Conservation (phyloP, 1,139 yeast genomes). For the Ogataea hybrid region DNA sequence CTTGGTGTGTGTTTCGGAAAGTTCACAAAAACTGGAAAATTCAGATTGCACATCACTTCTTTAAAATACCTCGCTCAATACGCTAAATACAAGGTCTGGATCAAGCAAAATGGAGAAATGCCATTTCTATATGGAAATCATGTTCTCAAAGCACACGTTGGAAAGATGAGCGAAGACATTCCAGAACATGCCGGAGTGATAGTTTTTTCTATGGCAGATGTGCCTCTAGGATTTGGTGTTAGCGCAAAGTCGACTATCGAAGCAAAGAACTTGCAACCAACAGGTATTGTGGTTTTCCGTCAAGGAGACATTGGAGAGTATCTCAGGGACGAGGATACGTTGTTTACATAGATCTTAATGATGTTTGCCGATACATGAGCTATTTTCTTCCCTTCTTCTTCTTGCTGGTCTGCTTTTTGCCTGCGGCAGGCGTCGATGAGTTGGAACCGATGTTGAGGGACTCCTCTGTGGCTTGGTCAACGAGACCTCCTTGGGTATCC, state of each 20-base stretch:
- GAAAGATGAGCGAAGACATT: conserved; percentile 94
- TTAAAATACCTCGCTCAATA: conserved; percentile 77
- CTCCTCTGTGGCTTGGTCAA: conserved; percentile 53
- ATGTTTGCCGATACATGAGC: conserved; percentile 1
- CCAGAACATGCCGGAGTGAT: conserved; percentile 98
- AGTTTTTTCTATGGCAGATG: conserved; percentile 86
- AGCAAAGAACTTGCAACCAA: conserved; percentile 84
- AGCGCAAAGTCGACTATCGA: conserved; percentile 92
- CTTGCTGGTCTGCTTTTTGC: conserved; percentile 28
- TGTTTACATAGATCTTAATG: conserved; percentile 58
- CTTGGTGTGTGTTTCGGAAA: conserved; percentile 93
- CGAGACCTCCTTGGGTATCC: conserved; percentile 69
- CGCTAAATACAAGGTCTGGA: conserved; percentile 95
- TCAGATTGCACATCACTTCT: conserved; percentile 92
- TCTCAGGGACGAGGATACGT: conserved; percentile 94
- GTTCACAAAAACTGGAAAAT: conserved; percentile 96
- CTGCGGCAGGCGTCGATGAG: conserved; percentile 24
- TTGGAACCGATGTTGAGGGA: conserved; percentile 27
- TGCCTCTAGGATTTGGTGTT: conserved; percentile 95
- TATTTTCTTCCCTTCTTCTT: conserved; percentile 41
- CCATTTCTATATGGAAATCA: conserved; percentile 96
- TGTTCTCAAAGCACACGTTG: conserved; percentile 93
- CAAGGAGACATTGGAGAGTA: conserved; percentile 99
- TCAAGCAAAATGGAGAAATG: conserved; percentile 97
- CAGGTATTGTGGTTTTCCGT: conserved; percentile 91